Evolutionary conservation across 768 basidiomycete genomes (phyloP).

Genomic region (Coprinopsis cinerea): DNA sequence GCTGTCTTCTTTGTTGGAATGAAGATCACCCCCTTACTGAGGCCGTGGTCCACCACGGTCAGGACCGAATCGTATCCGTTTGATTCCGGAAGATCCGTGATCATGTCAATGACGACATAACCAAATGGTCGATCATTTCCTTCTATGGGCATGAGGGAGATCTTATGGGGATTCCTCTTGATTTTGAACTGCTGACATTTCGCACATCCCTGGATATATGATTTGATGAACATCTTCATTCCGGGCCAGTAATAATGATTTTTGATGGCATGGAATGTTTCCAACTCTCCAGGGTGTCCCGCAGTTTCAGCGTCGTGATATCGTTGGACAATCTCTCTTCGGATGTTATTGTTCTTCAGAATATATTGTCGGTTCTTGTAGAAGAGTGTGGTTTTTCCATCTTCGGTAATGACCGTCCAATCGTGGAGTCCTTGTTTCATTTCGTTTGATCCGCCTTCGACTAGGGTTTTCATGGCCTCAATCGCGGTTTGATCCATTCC

Average conservation of each 20-base stretch:
- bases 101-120: conserved; percentile 15
- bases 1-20: conserved; percentile 15
- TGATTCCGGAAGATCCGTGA: conserved; percentile 14
- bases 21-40: conserved; percentile 22
- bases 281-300: conserved; percentile 10
- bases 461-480: conserved; percentile 3
- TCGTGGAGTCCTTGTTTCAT: background rate
- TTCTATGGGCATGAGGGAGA: background rate
- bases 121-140: conserved; percentile 2
- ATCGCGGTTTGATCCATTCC: conserved; percentile 1
- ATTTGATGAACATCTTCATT: conserved; percentile 12
- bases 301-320: background rate
- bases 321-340: conserved; percentile 2
- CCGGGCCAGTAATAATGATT: conserved; percentile 19
- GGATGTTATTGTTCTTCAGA: background rate
- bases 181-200: conserved; percentile 17
- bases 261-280: conserved; percentile 2
- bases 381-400: background rate
- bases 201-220: conserved; percentile 18
- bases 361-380: conserved; percentile 7
- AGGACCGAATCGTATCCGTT: conserved; percentile 17
- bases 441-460: background rate
- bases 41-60: conserved; percentile 20
- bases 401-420: background rate
- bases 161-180: background rate